Percentiles rank a stretch among this genome's conserved stretches.
These are phyloP conservation scores for Aquilaria malaccensis DNA, from an alignment of 345 rosid genomes.

Conservation along the genomic window DNA sequence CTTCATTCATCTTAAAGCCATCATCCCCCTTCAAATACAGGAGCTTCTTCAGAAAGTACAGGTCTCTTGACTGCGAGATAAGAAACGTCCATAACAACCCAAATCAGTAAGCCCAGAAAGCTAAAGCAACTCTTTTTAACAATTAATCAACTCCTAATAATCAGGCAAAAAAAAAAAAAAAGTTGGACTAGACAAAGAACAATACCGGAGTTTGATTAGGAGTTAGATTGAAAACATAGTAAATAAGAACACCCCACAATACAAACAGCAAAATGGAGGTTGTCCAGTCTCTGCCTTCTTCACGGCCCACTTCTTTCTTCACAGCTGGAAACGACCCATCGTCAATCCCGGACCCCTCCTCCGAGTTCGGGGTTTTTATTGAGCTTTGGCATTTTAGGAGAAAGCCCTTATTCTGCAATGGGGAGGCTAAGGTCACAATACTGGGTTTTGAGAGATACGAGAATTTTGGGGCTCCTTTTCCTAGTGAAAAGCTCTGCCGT, in stretches of 20 bases:
- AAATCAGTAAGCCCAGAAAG: neutral
- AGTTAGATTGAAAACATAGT: constrained; percentile 64
- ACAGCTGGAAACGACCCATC: constrained; percentile 13
- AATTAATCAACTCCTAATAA: neutral
- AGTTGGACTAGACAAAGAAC: neutral
- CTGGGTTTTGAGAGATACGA: constrained; percentile 16
- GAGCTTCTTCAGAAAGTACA: constrained; percentile 79
- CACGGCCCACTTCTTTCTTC: constrained; percentile 11
- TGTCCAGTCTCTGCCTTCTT: constrained; percentile 60
- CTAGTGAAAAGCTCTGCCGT: neutral
- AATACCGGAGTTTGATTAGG: constrained; percentile 79
- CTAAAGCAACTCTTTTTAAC: neutral
- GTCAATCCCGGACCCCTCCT: constrained; percentile 25
- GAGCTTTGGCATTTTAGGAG: constrained; percentile 31
- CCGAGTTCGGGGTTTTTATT: constrained; percentile 39
- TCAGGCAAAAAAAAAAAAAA: neutral
- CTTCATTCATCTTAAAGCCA: constrained; percentile 80
- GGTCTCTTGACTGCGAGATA: constrained; percentile 60
- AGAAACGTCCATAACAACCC: neutral
- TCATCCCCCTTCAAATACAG: constrained; percentile 69
- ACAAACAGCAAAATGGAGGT: constrained; percentile 61
- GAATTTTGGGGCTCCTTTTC: constrained; percentile 11
- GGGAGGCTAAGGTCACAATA: constrained; percentile 2
- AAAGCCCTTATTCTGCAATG: constrained; percentile 18
- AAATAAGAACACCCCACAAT: constrained; percentile 67